A percentile compares a stretch with the other conserved stretches of the same genome.
Evolutionary conservation across 106 monocot species (phyloP).

Genomic region (Dioscorea zingiberensis): DNA sequence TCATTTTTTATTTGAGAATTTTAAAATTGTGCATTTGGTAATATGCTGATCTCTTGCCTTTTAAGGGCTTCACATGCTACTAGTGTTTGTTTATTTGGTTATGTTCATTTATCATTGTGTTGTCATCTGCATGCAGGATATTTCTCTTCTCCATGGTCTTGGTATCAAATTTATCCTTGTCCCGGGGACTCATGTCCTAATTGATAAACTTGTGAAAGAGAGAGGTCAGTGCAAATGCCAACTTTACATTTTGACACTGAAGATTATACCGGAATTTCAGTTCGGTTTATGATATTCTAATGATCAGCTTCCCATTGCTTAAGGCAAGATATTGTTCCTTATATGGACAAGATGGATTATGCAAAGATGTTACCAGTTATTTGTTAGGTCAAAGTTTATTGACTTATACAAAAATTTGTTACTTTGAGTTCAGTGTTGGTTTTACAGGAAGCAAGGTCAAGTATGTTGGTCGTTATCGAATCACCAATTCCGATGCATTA

Average conservation of each 20-base stretch:
- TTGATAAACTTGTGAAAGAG: slow-evolving; percentile 51
- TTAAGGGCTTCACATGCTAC: background rate
- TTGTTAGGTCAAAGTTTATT: background rate
- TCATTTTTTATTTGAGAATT: background rate
- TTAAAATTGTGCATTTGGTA: background rate
- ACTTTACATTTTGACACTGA: background rate
- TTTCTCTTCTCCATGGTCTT: slow-evolving; percentile 69
- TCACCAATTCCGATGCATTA: slow-evolving; percentile 68
- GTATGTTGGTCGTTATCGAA: slow-evolving; percentile 74
- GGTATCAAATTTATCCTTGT: slow-evolving; percentile 67
- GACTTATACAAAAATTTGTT: background rate
- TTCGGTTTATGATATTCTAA: too few relatives aligned
- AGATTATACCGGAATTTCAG: background rate
- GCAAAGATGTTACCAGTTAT: background rate
- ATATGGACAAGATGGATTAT: too few relatives aligned
- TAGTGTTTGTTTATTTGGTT: background rate
- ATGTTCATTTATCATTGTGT: background rate
- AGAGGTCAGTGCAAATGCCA: slow-evolving; percentile 32
- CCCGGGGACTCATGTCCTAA: slow-evolving; percentile 55
- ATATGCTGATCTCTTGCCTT: background rate
- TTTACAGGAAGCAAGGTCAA: slow-evolving; percentile 45
- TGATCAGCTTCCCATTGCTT: too few relatives aligned
- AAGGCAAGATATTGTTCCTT: too few relatives aligned
- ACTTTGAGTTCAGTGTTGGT: background rate
- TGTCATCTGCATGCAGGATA: slow-evolving; percentile 30